Conservation (phyloP, 2,329 filamentous ascomycete genomes). For the Lachnellula arida region DNA sequence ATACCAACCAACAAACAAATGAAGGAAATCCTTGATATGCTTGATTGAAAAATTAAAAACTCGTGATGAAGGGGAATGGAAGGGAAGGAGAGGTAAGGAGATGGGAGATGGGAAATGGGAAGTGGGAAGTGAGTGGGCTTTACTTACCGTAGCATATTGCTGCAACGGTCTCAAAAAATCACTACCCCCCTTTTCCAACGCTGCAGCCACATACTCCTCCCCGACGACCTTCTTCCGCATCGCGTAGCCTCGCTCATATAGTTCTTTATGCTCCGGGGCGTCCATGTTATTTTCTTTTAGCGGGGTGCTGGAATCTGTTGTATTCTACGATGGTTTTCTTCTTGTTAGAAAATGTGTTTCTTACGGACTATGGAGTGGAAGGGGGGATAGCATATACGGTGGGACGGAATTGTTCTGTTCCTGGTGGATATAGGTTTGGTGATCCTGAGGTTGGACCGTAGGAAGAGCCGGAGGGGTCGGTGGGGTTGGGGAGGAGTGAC, state of each 20-base stretch:
- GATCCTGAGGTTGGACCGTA: conserved; percentile 6
- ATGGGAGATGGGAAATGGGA: neutral
- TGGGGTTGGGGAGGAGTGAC: conserved; percentile 5
- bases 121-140: too few relatives aligned
- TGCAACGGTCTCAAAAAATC: conserved; percentile 28
- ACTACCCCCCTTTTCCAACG: conserved; percentile 18
- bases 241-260: conserved; percentile 22
- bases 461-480: neutral
- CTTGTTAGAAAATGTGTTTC: neutral
- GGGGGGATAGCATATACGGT: conserved; percentile 1
- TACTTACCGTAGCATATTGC: conserved; percentile 26
- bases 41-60: too few relatives aligned
- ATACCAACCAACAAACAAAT: too few relatives aligned
- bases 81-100: neutral
- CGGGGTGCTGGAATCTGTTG: conserved; percentile 1
- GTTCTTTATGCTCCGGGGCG: conserved; percentile 12
- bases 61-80: neutral
- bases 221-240: conserved; percentile 28
- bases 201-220: conserved; percentile 25
- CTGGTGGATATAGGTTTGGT: conserved; percentile 6
- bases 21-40: too few relatives aligned
- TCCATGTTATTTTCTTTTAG: conserved; percentile 29
- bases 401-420: conserved; percentile 7
- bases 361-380: neutral
- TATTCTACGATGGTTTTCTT: conserved; percentile 5